Base-by-base conservation (phyloP, 2,329 filamentous ascomycete genomes). In the Ophiostoma sp. region DNA sequence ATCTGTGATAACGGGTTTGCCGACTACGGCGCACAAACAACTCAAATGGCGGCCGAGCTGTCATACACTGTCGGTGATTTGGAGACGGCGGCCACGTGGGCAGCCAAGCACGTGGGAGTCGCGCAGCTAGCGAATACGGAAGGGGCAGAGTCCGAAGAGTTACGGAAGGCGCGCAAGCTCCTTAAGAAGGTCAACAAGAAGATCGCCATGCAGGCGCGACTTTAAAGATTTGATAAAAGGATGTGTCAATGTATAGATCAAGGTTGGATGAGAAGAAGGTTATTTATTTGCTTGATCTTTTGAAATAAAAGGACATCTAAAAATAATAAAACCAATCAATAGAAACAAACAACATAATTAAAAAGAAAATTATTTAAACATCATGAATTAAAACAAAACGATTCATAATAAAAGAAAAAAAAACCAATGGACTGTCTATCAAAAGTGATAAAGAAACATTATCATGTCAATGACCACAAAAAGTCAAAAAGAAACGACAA, bases 1-100 rank as follows among this genome's bases (percentile, higher is more conserved):
- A 69, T 75, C 27, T 68, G 69, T 10, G 64, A 67, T 3, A 67
- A 71, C 17, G 74, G 73, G 0, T 72, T 75, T 31, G 71, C 71
- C 20, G 74, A 75, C 67, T 75, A 75, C 54, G 67, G 68, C 44
- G 72, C 71, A 36, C 71, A 68, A 27, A 74, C 73, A 20, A 74
- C 72, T 64, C 69, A 66, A 17, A 41, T 75, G 36, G 74, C 71
- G 2, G 69, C 72, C 36, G 70, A 74, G 35, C 70, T 69, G 54
- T 68, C 73, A 3, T 41, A 48, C 41, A 52, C 64, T n/a, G 70
- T 69, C 1, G 68, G 67, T n/a, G 44, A 69, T 31, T n/a, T 8
- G 1, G 20, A 15, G 1, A 65, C 54, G 4, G 69, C 70, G 1
- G 65, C 44, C 35, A 39, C 35, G 62, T 65, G 62, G 62, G 62